These are phyloP conservation scores for Neofusicoccum cordaticola DNA, from an alignment of 2,329 filamentous ascomycete genomes.

Conservation along the genomic window DNA sequence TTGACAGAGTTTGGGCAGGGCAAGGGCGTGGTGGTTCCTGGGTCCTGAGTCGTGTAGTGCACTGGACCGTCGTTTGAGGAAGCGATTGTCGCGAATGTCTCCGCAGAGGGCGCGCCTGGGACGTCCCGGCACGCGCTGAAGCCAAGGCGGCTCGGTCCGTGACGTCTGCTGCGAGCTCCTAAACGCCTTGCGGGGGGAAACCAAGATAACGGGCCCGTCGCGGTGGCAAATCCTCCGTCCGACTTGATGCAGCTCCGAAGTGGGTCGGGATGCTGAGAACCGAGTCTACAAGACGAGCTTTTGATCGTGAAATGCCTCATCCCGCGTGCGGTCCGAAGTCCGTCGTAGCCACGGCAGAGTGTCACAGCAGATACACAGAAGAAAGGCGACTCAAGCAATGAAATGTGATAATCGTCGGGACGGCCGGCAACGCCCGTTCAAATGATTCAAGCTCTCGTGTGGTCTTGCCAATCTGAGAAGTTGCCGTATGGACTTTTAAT, in stretches of 20 bases:
- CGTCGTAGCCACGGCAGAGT: too few relatives aligned
- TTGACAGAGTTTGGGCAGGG: background rate
- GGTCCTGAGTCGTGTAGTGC: conserved; percentile 6
- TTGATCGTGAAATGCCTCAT: background rate
- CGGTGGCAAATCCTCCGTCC: conserved; percentile 1
- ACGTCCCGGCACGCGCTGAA: background rate
- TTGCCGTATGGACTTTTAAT: too few relatives aligned
- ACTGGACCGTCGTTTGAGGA: background rate
- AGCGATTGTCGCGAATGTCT: conserved; percentile 8
- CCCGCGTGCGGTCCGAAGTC: too few relatives aligned
- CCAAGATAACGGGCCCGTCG: background rate
- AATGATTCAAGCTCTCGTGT: too few relatives aligned
- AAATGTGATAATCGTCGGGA: too few relatives aligned
- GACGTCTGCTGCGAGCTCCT: background rate
- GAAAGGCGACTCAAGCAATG: too few relatives aligned
- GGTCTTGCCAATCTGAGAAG: too few relatives aligned
- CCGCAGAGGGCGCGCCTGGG: background rate
- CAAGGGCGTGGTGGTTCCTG: background rate
- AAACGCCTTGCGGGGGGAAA: background rate
- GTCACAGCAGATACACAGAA: too few relatives aligned
- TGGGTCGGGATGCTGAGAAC: too few relatives aligned
- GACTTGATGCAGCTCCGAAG: background rate
- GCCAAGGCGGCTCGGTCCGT: conserved; percentile 9
- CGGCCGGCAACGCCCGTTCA: too few relatives aligned
- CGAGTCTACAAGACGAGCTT: too few relatives aligned